phyloP scores from a whole-genome alignment of 2,329 filamentous ascomycete species.

The Penicillium sp. region DNA sequence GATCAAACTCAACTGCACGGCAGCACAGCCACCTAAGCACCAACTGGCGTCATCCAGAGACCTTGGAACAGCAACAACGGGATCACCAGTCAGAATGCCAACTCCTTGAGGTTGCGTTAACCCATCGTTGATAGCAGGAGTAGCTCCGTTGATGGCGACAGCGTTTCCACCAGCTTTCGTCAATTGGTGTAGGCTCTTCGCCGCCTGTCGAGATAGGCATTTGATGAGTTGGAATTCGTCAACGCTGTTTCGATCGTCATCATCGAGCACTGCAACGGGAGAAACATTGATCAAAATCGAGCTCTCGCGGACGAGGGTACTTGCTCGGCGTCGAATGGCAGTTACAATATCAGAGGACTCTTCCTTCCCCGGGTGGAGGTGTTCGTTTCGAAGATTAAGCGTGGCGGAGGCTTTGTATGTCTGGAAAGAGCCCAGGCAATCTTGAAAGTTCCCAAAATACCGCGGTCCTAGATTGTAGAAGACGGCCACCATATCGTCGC shows the following conservation, averaged over 20 bases:
- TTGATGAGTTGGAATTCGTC: slow-evolving; percentile 74
- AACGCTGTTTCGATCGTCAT: slow-evolving; percentile 70
- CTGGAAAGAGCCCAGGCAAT: slow-evolving; percentile 91
- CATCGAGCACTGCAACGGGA: slow-evolving; percentile 74
- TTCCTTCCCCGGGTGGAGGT: slow-evolving; percentile 83
- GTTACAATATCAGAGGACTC: slow-evolving; percentile 87
- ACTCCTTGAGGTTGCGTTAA: slow-evolving; percentile 78
- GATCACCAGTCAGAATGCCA: slow-evolving; percentile 76
- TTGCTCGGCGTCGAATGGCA: slow-evolving; percentile 82
- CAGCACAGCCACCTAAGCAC: slow-evolving; percentile 87
- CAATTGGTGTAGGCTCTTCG: slow-evolving; percentile 65
- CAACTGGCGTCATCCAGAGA: slow-evolving; percentile 89
- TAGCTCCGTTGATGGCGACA: slow-evolving; percentile 82
- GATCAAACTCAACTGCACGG: slow-evolving; percentile 78
- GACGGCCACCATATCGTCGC: slow-evolving; percentile 88
- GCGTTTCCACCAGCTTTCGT: slow-evolving; percentile 72
- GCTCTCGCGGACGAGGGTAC: slow-evolving; percentile 74
- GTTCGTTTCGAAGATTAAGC: slow-evolving; percentile 86
- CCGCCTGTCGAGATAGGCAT: slow-evolving; percentile 70
- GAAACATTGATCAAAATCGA: slow-evolving; percentile 81
- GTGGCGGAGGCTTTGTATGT: slow-evolving; percentile 93
- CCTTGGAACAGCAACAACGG: slow-evolving; percentile 76
- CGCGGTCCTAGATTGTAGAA: slow-evolving; percentile 85
- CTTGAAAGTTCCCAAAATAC: slow-evolving; percentile 95
- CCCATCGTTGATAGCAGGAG: slow-evolving; percentile 84